phyloP scores from a whole-genome alignment of 257 asterid genomes.

The Osmanthus fragrans region DNA sequence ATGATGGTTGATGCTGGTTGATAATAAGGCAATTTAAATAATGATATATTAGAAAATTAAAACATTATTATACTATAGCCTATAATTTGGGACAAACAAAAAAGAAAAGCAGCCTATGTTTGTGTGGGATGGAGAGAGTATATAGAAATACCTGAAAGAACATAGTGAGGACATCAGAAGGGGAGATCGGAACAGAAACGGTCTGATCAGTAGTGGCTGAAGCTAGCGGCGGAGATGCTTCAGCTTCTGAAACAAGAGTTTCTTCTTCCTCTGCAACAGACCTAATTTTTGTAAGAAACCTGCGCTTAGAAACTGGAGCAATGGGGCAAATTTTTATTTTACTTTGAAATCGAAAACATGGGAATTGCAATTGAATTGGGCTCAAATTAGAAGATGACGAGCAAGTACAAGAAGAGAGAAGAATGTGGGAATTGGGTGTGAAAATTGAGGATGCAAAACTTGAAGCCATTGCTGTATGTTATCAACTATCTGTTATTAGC shows the following conservation, averaged over 20 bases:
- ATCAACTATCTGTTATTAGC: background rate
- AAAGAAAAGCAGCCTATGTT: no score
- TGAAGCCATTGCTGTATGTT: conserved; percentile 47
- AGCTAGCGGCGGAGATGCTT: conserved; percentile 32
- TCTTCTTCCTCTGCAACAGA: conserved; percentile 57
- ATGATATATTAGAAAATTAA: no score
- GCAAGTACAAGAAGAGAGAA: conserved; percentile 19
- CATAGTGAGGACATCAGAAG: conserved; percentile 89
- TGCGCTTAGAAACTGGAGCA: conserved; percentile 22
- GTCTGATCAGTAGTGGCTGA: conserved; percentile 42
- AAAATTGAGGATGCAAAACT: conserved; percentile 41
- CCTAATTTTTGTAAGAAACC: conserved; percentile 23
- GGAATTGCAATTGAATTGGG: conserved; percentile 27
- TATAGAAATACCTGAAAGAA: conserved; percentile 56
- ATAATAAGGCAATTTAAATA: no score
- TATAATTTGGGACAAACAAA: no score
- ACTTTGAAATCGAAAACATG: conserved; percentile 23
- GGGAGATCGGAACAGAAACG: conserved; percentile 80
- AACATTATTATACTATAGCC: no score
- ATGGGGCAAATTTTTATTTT: conserved; percentile 22
- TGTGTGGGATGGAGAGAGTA: no score
- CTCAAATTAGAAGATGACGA: conserved; percentile 10
- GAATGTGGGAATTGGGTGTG: conserved; percentile 23
- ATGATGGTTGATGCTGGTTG: no score
- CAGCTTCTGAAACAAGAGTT: conserved; percentile 27